Evolutionary conservation across 73 alveolate species (phyloP).

Genomic region (Symbiodinium pilosum): DNA sequence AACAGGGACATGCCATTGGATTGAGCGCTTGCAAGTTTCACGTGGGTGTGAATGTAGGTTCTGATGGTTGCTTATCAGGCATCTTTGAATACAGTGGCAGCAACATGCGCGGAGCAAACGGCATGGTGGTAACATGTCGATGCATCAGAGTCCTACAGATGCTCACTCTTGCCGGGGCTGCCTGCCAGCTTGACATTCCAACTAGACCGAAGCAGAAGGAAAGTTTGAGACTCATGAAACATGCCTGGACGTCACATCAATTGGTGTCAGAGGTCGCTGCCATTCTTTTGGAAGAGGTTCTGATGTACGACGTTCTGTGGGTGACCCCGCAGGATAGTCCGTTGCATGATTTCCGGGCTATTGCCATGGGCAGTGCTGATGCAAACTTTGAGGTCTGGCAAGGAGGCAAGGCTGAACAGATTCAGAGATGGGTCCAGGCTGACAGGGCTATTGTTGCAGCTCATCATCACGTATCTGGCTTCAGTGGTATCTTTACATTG

Average conservation of each 20-base stretch:
- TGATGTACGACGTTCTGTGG: conserved; percentile 50
- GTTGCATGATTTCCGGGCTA: conserved; percentile 20
- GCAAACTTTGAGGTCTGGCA: conserved; percentile 84
- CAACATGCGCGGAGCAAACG: too few relatives aligned
- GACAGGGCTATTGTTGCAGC: conserved; percentile 12
- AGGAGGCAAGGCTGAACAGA: conserved; percentile 56
- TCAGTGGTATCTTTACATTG: conserved; percentile 35
- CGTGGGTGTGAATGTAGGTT: too few relatives aligned
- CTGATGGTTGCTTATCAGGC: too few relatives aligned
- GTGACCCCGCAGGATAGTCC: background rate
- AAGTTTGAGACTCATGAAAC: conserved; percentile 32
- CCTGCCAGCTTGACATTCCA: conserved; percentile 56
- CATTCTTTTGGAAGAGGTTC: conserved; percentile 63
- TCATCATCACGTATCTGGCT: conserved; percentile 15
- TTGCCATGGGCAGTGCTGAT: conserved; percentile 36
- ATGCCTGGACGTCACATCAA: conserved; percentile 53
- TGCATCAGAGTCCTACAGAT: background rate
- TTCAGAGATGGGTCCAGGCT: conserved; percentile 8
- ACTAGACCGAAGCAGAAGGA: conserved; percentile 59
- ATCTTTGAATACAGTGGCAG: too few relatives aligned
- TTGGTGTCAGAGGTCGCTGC: conserved; percentile 88
- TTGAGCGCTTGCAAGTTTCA: too few relatives aligned
- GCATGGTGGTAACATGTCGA: background rate
- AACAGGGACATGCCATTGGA: too few relatives aligned
- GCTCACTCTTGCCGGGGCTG: background rate